These are phyloP conservation scores for Solanum medicagineum DNA, from an alignment of 257 asterid genomes.

Conservation along the genomic window DNA sequence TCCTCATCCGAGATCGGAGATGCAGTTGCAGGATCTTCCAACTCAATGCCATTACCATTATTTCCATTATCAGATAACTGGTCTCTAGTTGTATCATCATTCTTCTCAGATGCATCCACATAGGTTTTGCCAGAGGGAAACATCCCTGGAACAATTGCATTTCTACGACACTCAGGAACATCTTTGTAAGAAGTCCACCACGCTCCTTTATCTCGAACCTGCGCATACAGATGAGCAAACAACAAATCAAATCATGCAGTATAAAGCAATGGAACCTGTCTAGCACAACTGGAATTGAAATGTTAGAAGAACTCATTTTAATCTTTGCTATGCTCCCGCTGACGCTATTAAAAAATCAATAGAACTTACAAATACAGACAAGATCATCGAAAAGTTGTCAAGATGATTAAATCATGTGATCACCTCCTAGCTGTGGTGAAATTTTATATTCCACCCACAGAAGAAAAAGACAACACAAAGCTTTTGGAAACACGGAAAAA, in stretches of 20 bases:
- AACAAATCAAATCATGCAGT: not conserved
- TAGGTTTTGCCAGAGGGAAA: constrained; percentile 69
- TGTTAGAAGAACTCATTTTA: not conserved
- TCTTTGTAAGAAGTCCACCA: constrained; percentile 69
- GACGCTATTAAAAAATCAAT: not conserved
- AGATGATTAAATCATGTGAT: not conserved
- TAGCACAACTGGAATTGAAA: not conserved
- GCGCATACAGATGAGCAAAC: constrained; percentile 13
- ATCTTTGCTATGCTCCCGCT: not conserved
- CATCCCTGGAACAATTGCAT: constrained; percentile 69
- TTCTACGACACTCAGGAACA: constrained; percentile 48
- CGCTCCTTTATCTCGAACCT: constrained; percentile 81
- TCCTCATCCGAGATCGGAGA: constrained; percentile 37
- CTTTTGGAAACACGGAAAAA: not conserved
- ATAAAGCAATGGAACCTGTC: not conserved
- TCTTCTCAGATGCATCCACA: constrained; percentile 37
- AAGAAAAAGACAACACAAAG: not conserved
- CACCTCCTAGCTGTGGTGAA: not conserved
- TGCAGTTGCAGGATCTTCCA: constrained; percentile 23
- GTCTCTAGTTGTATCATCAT: constrained; percentile 15
- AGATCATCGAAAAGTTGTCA: not conserved
- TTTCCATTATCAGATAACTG: constrained; percentile 13
- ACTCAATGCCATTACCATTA: constrained; percentile 12
- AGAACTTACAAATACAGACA: not conserved
- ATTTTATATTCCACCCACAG: not conserved